phyloP scores from a whole-genome alignment of 495 filamentous ascomycete species.

The Penicillium diatomitis region DNA sequence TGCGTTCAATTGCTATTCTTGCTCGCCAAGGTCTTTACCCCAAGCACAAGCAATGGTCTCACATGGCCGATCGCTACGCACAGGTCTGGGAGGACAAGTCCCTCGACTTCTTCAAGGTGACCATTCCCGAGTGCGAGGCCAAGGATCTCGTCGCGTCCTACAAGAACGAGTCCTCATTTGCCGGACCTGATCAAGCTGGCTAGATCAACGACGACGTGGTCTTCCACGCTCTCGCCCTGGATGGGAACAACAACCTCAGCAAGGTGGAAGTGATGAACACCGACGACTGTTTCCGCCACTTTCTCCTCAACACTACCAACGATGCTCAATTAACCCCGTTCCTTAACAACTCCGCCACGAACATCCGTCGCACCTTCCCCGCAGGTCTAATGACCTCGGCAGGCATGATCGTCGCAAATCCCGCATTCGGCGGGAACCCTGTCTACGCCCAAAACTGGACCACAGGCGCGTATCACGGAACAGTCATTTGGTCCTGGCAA shows the following conservation, averaged over 20 bases:
- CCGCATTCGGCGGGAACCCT: conserved; percentile 44
- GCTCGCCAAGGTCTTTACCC: conserved; percentile 41
- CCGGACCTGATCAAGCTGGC: conserved; percentile 28
- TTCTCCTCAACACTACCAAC: conserved; percentile 52
- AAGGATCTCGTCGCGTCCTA: conserved; percentile 38
- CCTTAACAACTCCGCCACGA: conserved; percentile 45
- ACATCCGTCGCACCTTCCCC: conserved; percentile 49
- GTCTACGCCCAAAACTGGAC: conserved; percentile 45
- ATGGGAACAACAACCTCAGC: conserved; percentile 41
- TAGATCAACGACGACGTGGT: conserved; percentile 35
- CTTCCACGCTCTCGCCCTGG: conserved; percentile 49
- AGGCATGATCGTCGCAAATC: conserved; percentile 52
- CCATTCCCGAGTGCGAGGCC: conserved; percentile 33
- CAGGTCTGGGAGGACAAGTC: conserved; percentile 56
- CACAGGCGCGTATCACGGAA: conserved; percentile 52
- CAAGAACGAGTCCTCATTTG: conserved; percentile 27
- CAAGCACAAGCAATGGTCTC: conserved; percentile 37
- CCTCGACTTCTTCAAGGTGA: conserved; percentile 45
- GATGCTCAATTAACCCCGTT: conserved; percentile 47
- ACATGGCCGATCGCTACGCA: conserved; percentile 40
- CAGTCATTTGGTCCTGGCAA: conserved; percentile 58
- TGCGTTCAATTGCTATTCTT: conserved; percentile 47
- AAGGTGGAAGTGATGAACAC: conserved; percentile 54
- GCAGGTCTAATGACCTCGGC: conserved; percentile 48
- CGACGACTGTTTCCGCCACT: conserved; percentile 56